These are phyloP conservation scores for Colletotrichum godetiae DNA, from an alignment of 2,329 filamentous ascomycete genomes.

Conservation along the genomic window DNA sequence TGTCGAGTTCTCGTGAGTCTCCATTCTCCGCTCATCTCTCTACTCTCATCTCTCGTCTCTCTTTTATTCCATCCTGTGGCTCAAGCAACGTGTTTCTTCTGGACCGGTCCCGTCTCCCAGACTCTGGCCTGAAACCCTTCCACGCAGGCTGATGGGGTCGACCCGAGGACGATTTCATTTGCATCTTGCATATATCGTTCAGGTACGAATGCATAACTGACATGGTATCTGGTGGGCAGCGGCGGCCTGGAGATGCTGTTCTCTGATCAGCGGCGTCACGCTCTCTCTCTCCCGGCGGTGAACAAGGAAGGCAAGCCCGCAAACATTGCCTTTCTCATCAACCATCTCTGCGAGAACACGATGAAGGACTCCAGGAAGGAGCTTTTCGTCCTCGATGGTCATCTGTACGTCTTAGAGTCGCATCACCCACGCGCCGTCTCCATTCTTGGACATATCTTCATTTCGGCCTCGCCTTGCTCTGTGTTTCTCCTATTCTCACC, in stretches of 20 bases:
- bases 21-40: background rate
- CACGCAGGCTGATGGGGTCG: slow-evolving; percentile 1
- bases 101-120: background rate
- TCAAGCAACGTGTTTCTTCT: slow-evolving; percentile 1
- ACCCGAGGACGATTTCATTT: background rate
- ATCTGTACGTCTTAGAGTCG: slow-evolving; percentile 75
- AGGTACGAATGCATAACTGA: slow-evolving; percentile 19
- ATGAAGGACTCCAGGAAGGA: slow-evolving; percentile 91
- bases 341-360: slow-evolving; percentile 80
- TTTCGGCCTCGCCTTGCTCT: slow-evolving; percentile 19
- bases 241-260: slow-evolving; percentile 97
- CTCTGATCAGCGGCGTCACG: slow-evolving; percentile 80
- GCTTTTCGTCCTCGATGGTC: slow-evolving; percentile 86
- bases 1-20: slow-evolving; percentile 75
- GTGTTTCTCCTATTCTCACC: slow-evolving; percentile 35
- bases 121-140: background rate
- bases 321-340: slow-evolving; percentile 81
- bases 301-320: slow-evolving; percentile 69
- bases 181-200: slow-evolving; percentile 5
- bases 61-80: background rate
- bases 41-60: background rate
- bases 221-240: slow-evolving; percentile 54
- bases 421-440: slow-evolving; percentile 29
- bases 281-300: slow-evolving; percentile 73
- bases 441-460: slow-evolving; percentile 24